phyloP scores from a whole-genome alignment of 2,329 filamentous ascomycete species.

The Pseudogymnoascus sp. region DNA sequence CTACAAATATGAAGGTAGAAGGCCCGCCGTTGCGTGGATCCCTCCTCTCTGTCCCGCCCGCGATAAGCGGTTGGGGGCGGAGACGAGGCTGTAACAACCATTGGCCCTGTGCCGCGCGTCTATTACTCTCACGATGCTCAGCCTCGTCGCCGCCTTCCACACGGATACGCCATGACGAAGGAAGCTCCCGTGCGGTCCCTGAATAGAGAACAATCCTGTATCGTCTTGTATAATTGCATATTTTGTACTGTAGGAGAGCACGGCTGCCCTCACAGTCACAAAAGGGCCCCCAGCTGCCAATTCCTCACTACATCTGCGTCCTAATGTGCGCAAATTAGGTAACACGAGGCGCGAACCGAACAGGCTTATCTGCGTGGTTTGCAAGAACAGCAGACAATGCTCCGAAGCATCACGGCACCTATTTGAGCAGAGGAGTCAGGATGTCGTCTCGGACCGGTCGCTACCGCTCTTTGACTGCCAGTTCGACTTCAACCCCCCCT shows the following conservation, averaged over 20 bases:
- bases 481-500: conserved; percentile 40
- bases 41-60: not conserved
- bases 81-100: conserved; percentile 1
- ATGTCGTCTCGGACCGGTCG: conserved; percentile 47
- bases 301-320: not conserved
- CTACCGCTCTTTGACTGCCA: conserved; percentile 56
- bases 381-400: not conserved
- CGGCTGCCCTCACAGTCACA: not conserved
- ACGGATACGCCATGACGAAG: conserved; percentile 1
- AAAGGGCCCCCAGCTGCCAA: not conserved
- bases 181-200: conserved; percentile 1
- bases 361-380: not conserved
- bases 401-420: not conserved
- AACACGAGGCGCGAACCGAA: not conserved
- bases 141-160: conserved; percentile 4
- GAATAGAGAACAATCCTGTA: not conserved
- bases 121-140: conserved; percentile 1
- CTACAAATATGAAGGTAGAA: not conserved
- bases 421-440: conserved; percentile 21
- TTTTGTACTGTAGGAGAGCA: not conserved
- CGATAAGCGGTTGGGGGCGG: not conserved
- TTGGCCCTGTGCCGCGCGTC: conserved; percentile 6
- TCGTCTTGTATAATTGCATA: not conserved
- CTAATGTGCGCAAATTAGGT: conserved; percentile 2
- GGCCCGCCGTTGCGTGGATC: not conserved